phyloP scores from a whole-genome alignment of 2,329 filamentous ascomycete genomes.

The Lasiodiplodia sp. region DNA sequence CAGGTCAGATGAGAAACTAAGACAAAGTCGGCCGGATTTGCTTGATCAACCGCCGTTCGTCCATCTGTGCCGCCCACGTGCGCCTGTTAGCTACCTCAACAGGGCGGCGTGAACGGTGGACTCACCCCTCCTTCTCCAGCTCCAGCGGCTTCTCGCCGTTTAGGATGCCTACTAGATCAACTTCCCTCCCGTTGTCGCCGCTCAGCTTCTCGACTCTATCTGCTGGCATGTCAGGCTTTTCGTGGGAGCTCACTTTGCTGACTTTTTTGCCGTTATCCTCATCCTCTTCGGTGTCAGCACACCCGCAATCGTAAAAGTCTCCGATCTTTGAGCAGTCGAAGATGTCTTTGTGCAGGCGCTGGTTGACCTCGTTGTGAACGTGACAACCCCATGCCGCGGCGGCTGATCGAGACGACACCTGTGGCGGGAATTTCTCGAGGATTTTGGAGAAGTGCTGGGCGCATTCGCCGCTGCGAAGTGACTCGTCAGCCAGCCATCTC shows the following conservation, averaged over 20 bases:
- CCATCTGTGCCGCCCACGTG: constrained; percentile 29
- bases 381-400: constrained; percentile 73
- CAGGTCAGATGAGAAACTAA: constrained; percentile 25
- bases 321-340: constrained; percentile 72
- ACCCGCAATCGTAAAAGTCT: constrained; percentile 72
- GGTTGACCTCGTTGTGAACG: constrained; percentile 72
- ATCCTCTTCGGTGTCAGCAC: constrained; percentile 59
- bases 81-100: constrained; percentile 20
- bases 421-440: constrained; percentile 68
- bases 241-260: constrained; percentile 28
- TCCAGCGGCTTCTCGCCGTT: constrained; percentile 30
- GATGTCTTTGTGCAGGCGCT: constrained; percentile 64
- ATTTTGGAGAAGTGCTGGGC: constrained; percentile 69
- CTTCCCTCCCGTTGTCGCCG: constrained; percentile 39
- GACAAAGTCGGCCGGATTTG: constrained; percentile 8
- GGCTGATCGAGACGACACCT: constrained; percentile 66
- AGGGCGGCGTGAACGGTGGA: constrained; percentile 10
- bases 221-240: constrained; percentile 40
- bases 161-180: constrained; percentile 35
- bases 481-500: constrained; percentile 10
- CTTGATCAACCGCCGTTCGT: constrained; percentile 26
- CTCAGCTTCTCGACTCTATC: constrained; percentile 39
- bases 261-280: constrained; percentile 30
- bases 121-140: constrained; percentile 36
- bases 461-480: constrained; percentile 64